Evolutionary conservation across 805 yeast species (phyloP).

Genomic region (Ogataea nitratoaversa): DNA sequence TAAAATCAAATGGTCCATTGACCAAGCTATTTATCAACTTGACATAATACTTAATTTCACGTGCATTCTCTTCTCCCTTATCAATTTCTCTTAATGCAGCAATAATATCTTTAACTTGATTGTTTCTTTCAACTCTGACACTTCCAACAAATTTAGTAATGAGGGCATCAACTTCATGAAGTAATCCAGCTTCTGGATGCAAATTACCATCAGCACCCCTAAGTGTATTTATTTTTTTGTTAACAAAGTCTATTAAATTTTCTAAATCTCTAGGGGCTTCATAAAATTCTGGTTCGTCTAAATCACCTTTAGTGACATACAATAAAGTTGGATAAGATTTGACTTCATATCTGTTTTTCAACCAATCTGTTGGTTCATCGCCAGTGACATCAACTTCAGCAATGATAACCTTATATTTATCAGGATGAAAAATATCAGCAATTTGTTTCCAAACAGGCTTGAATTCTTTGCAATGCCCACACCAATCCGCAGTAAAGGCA

Average conservation of each 20-base stretch:
- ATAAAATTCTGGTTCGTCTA: slow-evolving; percentile 30
- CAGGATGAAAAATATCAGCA: slow-evolving; percentile 43
- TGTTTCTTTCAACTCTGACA: slow-evolving; percentile 24
- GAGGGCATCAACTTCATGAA: slow-evolving; percentile 30
- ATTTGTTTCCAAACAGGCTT: slow-evolving; percentile 47
- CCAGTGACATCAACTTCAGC: slow-evolving; percentile 46
- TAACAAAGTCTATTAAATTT: slow-evolving; percentile 48
- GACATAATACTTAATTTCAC: slow-evolving; percentile 43
- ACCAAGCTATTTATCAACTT: slow-evolving; percentile 42
- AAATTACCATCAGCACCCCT: slow-evolving; percentile 41
- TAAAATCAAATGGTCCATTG: slow-evolving; percentile 40
- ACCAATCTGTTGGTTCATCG: slow-evolving; percentile 38
- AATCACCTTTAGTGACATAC: slow-evolving; percentile 38
- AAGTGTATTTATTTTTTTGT: slow-evolving; percentile 35
- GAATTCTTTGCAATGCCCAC: slow-evolving; percentile 52
- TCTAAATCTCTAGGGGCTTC: slow-evolving; percentile 43
- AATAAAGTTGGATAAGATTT: slow-evolving; percentile 52
- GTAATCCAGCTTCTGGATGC: slow-evolving; percentile 36
- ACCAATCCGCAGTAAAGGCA: slow-evolving; percentile 58
- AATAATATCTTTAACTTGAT: slow-evolving; percentile 30
- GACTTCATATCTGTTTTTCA: slow-evolving; percentile 40
- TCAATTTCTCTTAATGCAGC: slow-evolving; percentile 34
- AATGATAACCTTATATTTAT: slow-evolving; percentile 36
- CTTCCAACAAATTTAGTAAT: slow-evolving; percentile 29
- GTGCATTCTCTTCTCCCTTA: slow-evolving; percentile 12